Evolutionary conservation across 768 basidiomycete species (phyloP).

Genomic region (Austroboletus festivus): DNA sequence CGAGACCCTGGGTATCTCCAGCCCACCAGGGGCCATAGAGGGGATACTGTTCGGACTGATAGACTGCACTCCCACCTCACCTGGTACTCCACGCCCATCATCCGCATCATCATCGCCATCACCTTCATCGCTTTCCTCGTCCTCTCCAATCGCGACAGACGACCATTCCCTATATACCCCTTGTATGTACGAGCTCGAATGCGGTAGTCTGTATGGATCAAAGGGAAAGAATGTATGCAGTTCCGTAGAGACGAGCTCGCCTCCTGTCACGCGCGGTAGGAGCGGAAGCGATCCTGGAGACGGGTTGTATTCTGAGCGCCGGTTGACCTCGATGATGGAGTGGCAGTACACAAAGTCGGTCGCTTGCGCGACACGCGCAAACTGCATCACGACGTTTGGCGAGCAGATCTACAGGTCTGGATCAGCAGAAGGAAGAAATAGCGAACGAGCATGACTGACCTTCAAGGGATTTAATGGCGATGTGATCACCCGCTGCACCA

Average conservation of each 20-base stretch:
- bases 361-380: conserved; percentile 87
- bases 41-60: conserved; percentile 3
- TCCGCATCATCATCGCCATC: conserved; percentile 35
- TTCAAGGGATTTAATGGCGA: conserved; percentile 89
- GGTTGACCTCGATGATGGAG: conserved; percentile 87
- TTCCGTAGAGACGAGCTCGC: conserved; percentile 52
- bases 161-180: conserved; percentile 89
- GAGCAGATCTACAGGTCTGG: conserved; percentile 84
- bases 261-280: conserved; percentile 26
- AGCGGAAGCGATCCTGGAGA: conserved; percentile 20
- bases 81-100: conserved; percentile 2
- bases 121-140: conserved; percentile 69
- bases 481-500: conserved; percentile 75
- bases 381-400: conserved; percentile 85
- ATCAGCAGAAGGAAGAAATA: background rate
- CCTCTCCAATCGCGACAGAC: conserved; percentile 66
- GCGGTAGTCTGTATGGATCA: conserved; percentile 90
- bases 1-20: conserved; percentile 21
- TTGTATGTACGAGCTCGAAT: conserved; percentile 74
- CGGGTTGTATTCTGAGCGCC: conserved; percentile 53
- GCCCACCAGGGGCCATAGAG: conserved; percentile 8
- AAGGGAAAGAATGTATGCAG: conserved; percentile 97
- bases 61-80: background rate
- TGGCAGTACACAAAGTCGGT: conserved; percentile 94
- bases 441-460: conserved; percentile 11